Conservation (phyloP, 306 rosid genomes). For the Ochetophila trinervis region DNA sequence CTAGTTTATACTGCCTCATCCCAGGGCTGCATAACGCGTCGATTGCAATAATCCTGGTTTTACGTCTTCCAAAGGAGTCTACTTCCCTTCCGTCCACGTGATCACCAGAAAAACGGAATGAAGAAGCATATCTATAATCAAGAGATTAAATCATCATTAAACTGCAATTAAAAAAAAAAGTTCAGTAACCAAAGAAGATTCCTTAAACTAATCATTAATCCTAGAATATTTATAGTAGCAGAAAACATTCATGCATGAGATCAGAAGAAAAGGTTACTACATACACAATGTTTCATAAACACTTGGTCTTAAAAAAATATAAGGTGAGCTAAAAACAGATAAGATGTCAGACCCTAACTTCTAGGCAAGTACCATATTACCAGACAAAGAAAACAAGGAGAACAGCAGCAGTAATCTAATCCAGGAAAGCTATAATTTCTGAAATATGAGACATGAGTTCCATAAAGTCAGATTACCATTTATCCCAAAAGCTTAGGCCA, state of each 20-base stretch:
- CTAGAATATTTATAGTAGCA: not conserved
- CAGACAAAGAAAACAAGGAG: not conserved
- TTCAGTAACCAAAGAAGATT: not conserved
- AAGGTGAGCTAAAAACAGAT: not conserved
- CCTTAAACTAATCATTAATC: not conserved
- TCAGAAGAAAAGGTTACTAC: not conserved
- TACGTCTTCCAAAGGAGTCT: constrained; percentile 67
- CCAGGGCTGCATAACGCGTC: constrained; percentile 83
- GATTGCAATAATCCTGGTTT: constrained; percentile 73
- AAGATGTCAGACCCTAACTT: not conserved
- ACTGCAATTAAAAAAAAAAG: constrained; percentile 18
- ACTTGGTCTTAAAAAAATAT: not conserved
- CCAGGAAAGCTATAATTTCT: not conserved
- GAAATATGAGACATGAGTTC: not conserved
- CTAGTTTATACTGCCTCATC: constrained; percentile 63
- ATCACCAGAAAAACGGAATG: constrained; percentile 75
- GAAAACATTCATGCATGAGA: not conserved
- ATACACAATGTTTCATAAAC: not conserved
- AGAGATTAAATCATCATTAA: constrained; percentile 28
- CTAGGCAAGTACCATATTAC: not conserved
- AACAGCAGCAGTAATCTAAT: not conserved
- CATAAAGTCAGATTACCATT: too few relatives aligned
- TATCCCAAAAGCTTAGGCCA: too few relatives aligned
- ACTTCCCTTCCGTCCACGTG: constrained; percentile 55
- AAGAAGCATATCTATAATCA: constrained; percentile 72